Percentiles rank a stretch among this genome's conserved stretches.
phyloP scores from a whole-genome alignment of 495 filamentous ascomycete species.

The Daldinia loculata region DNA sequence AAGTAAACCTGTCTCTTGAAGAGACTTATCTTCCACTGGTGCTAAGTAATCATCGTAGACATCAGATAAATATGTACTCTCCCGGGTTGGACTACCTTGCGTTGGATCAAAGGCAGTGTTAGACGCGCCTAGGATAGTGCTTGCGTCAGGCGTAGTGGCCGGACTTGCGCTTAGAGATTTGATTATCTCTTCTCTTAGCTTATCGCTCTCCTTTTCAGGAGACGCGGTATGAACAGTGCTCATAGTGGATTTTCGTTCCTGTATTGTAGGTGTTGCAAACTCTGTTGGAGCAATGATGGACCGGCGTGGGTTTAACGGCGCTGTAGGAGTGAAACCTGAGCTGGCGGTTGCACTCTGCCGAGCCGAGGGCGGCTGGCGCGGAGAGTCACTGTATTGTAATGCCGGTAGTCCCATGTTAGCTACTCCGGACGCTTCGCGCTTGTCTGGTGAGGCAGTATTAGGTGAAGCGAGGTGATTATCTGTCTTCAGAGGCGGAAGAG shows the following conservation, averaged over 20 bases:
- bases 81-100: constrained; percentile 41
- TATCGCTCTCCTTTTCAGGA: constrained; percentile 76
- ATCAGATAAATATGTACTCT: constrained; percentile 57
- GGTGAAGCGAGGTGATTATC: constrained; percentile 18
- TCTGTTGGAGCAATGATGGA: constrained; percentile 38
- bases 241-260: constrained; percentile 62
- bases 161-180: constrained; percentile 66
- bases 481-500: constrained; percentile 38
- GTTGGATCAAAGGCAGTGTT: constrained; percentile 32
- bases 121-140: constrained; percentile 10
- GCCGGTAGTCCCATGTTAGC: constrained; percentile 20
- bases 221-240: constrained; percentile 65
- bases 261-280: constrained; percentile 46
- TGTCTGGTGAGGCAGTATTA: not conserved
- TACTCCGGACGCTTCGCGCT: not conserved
- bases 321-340: constrained; percentile 54
- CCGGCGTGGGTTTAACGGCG: constrained; percentile 58
- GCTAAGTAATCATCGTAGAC: constrained; percentile 58
- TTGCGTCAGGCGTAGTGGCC: constrained; percentile 29
- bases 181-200: constrained; percentile 81
- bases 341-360: constrained; percentile 32
- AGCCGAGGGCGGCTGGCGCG: constrained; percentile 13
- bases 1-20: constrained; percentile 36
- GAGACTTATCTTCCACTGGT: constrained; percentile 47
- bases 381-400: constrained; percentile 14